phyloP scores from a whole-genome alignment of 176 grass and related monocot species.

The Rhynchospora pubera region DNA sequence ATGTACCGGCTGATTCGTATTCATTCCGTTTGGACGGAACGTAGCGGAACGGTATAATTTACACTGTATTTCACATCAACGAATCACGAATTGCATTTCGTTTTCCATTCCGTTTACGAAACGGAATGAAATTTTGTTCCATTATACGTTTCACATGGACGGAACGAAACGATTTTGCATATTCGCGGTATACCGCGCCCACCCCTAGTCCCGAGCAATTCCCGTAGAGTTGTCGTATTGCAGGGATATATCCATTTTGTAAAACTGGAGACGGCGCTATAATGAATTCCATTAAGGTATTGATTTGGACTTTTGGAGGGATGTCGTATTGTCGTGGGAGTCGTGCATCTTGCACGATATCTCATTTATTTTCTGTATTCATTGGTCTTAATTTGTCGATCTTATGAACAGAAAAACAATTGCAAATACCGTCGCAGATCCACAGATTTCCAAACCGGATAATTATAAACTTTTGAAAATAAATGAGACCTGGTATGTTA shows the following conservation, averaged over 20 bases:
- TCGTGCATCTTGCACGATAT: not conserved
- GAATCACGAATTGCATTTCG: no score
- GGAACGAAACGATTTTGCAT: no score
- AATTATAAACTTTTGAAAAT: not conserved
- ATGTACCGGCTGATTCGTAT: no score
- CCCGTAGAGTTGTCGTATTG: not conserved
- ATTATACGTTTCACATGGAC: no score
- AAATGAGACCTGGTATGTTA: not conserved
- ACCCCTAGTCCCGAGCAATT: no score
- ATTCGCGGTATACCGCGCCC: no score
- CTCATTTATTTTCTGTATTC: not conserved
- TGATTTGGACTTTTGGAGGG: not conserved
- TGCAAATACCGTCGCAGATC: not conserved
- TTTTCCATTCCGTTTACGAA: no score
- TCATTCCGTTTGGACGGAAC: no score
- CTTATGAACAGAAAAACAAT: not conserved
- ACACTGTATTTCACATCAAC: no score
- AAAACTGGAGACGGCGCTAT: not conserved
- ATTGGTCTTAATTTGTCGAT: not conserved
- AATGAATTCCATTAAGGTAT: not conserved
- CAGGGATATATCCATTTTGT: not conserved
- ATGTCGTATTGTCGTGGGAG: not conserved
- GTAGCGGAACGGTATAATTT: no score
- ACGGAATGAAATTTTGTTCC: no score
- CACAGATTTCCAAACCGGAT: not conserved